Base-by-base conservation (phyloP, 768 basidiomycete genomes). In the Cystofilobasidium bisporidii region DNA sequence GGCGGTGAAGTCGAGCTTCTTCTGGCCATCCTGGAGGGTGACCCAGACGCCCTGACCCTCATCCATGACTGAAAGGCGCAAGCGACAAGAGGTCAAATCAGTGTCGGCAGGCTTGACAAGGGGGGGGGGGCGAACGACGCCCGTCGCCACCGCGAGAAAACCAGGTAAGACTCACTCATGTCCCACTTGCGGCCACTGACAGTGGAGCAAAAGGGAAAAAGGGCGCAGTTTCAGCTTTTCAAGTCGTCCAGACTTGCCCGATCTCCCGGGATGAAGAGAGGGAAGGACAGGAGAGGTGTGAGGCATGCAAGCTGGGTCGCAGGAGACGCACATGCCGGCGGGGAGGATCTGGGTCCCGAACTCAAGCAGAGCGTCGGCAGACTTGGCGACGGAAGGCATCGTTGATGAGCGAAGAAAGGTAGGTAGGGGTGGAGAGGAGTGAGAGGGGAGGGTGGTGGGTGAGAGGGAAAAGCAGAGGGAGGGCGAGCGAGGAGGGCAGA, bases 1-100 rank as follows among this genome's bases (percentile, higher is more conserved):
- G 22, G 67, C 67, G 0, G 67, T 68, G 61, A 93, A 92, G 76
- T 96, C 92, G 60, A 96, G 80, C 74, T 88, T 74, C 72, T 80
- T 82, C 67, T 83, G 81, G 3, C 89, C 91, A 70, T 90, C 86
- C 33, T 85, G 28, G 24, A 61, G 58, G 17, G 26, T 33, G 43
- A 26, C n/a, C 32, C 20, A 28, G 55, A 18, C 43, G 40, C 36
- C 47, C 43, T 24, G 41, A 32, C 4, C 33, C 26, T 43, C 47
- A 22, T 48, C 47, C 47, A 48, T 48, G 47, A 48, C 47, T 48
- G 60, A 9, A 24, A 12, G 26, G 22, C 50, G 50, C 50, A 53
- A 53, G 20, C 26, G 30, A 32, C 4, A 10, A 17, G 53, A 32
- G 30, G 53, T 26, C 12, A 56, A n/a, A 56, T 56, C 50, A 53